These are phyloP conservation scores for Oryza meridionalis DNA, from an alignment of 176 grass and related monocot genomes.

Conservation along the genomic window DNA sequence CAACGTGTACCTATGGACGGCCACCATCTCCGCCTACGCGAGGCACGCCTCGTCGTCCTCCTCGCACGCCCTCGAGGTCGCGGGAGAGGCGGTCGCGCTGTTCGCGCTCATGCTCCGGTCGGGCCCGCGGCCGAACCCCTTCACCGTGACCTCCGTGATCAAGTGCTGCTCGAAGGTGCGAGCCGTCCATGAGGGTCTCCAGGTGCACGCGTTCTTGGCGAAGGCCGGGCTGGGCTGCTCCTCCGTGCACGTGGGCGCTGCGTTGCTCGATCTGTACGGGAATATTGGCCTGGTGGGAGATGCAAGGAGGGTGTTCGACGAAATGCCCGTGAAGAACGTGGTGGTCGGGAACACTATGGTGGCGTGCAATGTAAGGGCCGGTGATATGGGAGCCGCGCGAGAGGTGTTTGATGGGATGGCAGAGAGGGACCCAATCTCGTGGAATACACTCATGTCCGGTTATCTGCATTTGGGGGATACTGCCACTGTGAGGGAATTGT, in stretches of 20 bases:
- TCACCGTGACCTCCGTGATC: constrained; percentile 58
- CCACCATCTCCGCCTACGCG: constrained; percentile 52
- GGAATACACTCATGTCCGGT: constrained; percentile 60
- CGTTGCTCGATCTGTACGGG: constrained; percentile 51
- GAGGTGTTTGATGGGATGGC: constrained; percentile 51
- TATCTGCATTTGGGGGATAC: constrained; percentile 30
- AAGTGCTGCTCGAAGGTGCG: constrained; percentile 42
- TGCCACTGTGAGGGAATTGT: constrained; percentile 8
- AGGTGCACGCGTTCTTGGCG: constrained; percentile 47
- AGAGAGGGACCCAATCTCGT: constrained; percentile 52
- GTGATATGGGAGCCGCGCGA: constrained; percentile 34
- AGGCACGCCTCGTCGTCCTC: constrained; percentile 29
- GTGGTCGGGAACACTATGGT: constrained; percentile 51
- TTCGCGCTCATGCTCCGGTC: constrained; percentile 55
- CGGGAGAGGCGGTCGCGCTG: constrained; percentile 39
- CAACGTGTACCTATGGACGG: constrained; percentile 59
- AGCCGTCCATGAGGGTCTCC: constrained; percentile 28
- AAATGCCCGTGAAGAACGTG: constrained; percentile 26
- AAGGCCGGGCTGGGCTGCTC: constrained; percentile 42
- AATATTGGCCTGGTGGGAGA: constrained; percentile 5
- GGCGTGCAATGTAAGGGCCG: constrained; percentile 44
- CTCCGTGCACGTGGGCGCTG: constrained; percentile 41
- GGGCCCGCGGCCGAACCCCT: constrained; percentile 51
- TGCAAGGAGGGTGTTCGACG: constrained; percentile 42
- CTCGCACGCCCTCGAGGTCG: constrained; percentile 23